These are phyloP conservation scores for Backusella psychrophila DNA, from an alignment of 192 early-diverging fungal genomes.

Conservation along the genomic window DNA sequence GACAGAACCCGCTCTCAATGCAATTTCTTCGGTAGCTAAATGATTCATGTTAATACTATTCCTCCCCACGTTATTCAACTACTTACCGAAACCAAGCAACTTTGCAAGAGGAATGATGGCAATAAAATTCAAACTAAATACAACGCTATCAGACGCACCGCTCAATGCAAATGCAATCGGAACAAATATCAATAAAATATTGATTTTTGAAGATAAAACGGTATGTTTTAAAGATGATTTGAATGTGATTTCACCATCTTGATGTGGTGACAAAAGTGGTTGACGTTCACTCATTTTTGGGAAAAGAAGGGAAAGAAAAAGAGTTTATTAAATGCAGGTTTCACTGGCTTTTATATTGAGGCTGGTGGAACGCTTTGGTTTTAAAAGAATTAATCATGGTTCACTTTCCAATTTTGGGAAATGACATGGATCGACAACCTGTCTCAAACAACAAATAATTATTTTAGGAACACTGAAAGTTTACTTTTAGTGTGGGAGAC, in stretches of 20 bases:
- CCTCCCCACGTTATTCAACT: too few relatives aligned
- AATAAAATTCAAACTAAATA: slow-evolving; percentile 87
- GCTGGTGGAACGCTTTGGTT: too few relatives aligned
- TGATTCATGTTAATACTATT: too few relatives aligned
- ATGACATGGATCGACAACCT: too few relatives aligned
- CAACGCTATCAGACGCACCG: slow-evolving; percentile 60
- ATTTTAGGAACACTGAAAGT: too few relatives aligned
- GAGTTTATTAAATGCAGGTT: background rate
- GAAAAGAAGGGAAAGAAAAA: background rate
- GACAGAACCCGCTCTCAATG: slow-evolving; percentile 36
- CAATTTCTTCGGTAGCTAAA: slow-evolving; percentile 75
- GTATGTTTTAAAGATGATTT: slow-evolving; percentile 46
- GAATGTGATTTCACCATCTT: slow-evolving; percentile 21
- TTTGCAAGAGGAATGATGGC: slow-evolving; percentile 92
- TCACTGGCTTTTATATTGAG: background rate
- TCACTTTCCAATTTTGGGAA: too few relatives aligned
- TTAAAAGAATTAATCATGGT: too few relatives aligned
- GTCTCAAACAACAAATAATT: too few relatives aligned
- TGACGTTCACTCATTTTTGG: slow-evolving; percentile 13
- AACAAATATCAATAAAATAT: slow-evolving; percentile 71
- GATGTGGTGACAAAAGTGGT: background rate
- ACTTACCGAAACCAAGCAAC: slow-evolving; percentile 36
- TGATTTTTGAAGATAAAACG: slow-evolving; percentile 59
- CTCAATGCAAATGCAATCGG: slow-evolving; percentile 75
- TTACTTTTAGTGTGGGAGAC: too few relatives aligned